Evolutionary conservation across 768 basidiomycete genomes (phyloP).

Genomic region (Tulasnella sp.): DNA sequence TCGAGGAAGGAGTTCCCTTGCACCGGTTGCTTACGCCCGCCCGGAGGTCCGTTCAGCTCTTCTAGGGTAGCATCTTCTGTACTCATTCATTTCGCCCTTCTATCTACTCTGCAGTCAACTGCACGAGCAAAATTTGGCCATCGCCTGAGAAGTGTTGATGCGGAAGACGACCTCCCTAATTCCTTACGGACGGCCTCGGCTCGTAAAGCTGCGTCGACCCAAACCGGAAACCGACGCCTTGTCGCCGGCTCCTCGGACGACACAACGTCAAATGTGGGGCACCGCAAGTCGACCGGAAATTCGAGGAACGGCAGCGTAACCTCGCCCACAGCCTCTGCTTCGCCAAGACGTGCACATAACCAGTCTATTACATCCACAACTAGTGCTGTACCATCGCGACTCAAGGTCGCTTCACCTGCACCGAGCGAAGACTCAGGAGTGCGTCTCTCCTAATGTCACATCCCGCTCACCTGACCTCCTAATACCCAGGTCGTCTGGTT

Average conservation of each 20-base stretch:
- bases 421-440: slow-evolving; percentile 70
- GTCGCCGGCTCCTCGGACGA: slow-evolving; percentile 2
- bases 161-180: slow-evolving; percentile 20
- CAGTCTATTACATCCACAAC: slow-evolving; percentile 28
- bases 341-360: slow-evolving; percentile 32
- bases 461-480: neutral
- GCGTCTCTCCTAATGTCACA: neutral
- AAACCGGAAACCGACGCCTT: neutral
- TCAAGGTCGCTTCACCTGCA: slow-evolving; percentile 44
- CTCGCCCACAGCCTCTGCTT: slow-evolving; percentile 29
- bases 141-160: slow-evolving; percentile 57
- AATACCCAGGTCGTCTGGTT: neutral
- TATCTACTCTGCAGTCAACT: slow-evolving; percentile 48
- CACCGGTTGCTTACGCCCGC: slow-evolving; percentile 44
- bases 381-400: slow-evolving; percentile 27
- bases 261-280: slow-evolving; percentile 33
- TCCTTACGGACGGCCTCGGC: slow-evolving; percentile 24
- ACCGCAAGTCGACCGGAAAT: slow-evolving; percentile 19
- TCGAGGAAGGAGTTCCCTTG: slow-evolving; percentile 33
- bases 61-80: slow-evolving; percentile 18
- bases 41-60: slow-evolving; percentile 9
- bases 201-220: slow-evolving; percentile 35
- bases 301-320: neutral
- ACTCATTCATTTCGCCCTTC: slow-evolving; percentile 8
- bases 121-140: slow-evolving; percentile 90